These are phyloP conservation scores for Penicillium taxi DNA, from an alignment of 495 filamentous ascomycete genomes.

Conservation along the genomic window DNA sequence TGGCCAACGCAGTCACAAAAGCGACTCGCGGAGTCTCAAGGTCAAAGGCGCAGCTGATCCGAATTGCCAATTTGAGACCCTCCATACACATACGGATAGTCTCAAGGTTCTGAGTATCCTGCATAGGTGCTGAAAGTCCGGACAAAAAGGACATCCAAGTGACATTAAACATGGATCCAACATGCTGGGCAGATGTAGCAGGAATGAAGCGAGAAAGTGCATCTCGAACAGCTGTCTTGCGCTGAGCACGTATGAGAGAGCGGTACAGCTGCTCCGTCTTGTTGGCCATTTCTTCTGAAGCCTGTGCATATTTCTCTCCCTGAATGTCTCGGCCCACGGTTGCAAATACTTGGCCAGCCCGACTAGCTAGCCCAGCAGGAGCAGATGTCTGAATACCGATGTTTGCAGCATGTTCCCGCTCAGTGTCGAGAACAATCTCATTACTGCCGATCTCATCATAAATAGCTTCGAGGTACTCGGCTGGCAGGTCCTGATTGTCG, in stretches of 20 bases:
- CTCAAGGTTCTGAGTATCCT: conserved; percentile 84
- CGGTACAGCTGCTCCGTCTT: conserved; percentile 86
- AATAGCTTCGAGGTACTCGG: conserved; percentile 83
- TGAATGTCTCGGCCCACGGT: conserved; percentile 88
- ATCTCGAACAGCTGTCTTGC: conserved; percentile 61
- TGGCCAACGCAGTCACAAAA: conserved; percentile 88
- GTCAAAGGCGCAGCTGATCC: conserved; percentile 89
- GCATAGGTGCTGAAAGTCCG: conserved; percentile 80
- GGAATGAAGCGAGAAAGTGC: conserved; percentile 73
- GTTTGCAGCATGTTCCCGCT: conserved; percentile 78
- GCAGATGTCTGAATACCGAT: conserved; percentile 52
- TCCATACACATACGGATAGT: conserved; percentile 89
- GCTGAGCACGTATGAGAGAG: conserved; percentile 77
- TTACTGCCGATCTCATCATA: conserved; percentile 86
- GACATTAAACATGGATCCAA: conserved; percentile 97
- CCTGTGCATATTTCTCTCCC: conserved; percentile 85
- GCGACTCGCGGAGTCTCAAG: conserved; percentile 83
- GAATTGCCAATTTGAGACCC: conserved; percentile 85
- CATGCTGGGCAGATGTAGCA: conserved; percentile 86
- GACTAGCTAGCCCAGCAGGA: conserved; percentile 62
- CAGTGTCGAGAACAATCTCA: conserved; percentile 91
- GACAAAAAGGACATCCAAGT: conserved; percentile 99
- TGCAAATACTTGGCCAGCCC: conserved; percentile 81
- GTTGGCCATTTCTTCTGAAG: conserved; percentile 89
- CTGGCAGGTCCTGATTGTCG: conserved; percentile 85